These are phyloP conservation scores for Agrocybe chaxingu DNA, from an alignment of 768 basidiomycete genomes.

Conservation along the genomic window DNA sequence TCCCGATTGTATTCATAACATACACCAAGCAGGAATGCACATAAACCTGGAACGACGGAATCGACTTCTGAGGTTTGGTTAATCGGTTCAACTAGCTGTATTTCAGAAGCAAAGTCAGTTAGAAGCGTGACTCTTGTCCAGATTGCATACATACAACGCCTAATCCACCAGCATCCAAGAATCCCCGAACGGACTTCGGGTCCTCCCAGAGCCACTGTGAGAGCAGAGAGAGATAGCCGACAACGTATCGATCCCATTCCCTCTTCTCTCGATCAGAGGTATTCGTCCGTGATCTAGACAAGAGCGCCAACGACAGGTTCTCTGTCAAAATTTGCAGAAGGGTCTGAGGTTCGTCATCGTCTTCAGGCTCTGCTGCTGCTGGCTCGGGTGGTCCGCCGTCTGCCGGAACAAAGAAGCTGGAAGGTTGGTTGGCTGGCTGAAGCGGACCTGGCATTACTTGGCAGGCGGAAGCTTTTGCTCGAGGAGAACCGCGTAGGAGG, in stretches of 20 bases:
- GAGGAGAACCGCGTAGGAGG: slow-evolving; percentile 65
- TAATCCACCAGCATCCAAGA: slow-evolving; percentile 86
- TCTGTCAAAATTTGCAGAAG: slow-evolving; percentile 86
- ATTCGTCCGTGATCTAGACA: slow-evolving; percentile 69
- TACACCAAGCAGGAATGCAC: slow-evolving; percentile 86
- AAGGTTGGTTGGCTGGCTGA: slow-evolving; percentile 26
- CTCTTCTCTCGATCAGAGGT: slow-evolving; percentile 67
- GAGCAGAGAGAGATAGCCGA: slow-evolving; percentile 80
- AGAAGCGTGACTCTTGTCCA: not conserved
- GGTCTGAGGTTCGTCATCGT: slow-evolving; percentile 65
- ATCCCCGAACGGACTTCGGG: slow-evolving; percentile 80
- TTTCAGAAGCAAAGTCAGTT: not conserved
- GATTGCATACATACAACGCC: slow-evolving; percentile 58
- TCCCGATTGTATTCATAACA: slow-evolving; percentile 97
- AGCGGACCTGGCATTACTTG: slow-evolving; percentile 53
- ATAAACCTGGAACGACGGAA: slow-evolving; percentile 83
- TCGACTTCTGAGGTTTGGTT: slow-evolving; percentile 88
- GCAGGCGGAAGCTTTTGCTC: slow-evolving; percentile 62
- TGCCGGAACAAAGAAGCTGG: slow-evolving; percentile 74
- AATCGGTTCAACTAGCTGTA: slow-evolving; percentile 89
- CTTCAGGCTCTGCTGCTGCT: slow-evolving; percentile 33
- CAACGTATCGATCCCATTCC: slow-evolving; percentile 90
- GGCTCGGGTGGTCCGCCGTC: slow-evolving; percentile 47
- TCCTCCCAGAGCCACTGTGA: slow-evolving; percentile 98
- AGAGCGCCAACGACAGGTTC: slow-evolving; percentile 81